Evolutionary conservation across 768 basidiomycete genomes (phyloP), one percentile per base, ranked within the genome.

Genomic region (Fibroporia radiculosa): DNA sequence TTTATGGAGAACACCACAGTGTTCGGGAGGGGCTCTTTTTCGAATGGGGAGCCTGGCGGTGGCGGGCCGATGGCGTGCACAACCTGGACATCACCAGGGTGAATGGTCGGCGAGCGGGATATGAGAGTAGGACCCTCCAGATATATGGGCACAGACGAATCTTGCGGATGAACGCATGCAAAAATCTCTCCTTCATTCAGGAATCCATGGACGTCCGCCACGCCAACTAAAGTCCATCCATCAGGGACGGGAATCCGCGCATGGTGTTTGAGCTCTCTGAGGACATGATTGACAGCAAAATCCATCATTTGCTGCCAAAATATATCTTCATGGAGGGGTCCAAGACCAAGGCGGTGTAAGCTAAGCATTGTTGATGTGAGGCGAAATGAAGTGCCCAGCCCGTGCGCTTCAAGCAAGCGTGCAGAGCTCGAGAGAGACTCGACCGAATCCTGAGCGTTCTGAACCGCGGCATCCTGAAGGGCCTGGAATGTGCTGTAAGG

Each of bases 171-270:
- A 34, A 80, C 62, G 50, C 75, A 82, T 1, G 73, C 79, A 54
- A 82, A 89, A 16, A 87, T 71, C 50, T 84, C 65, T 1, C 69
- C 70, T 44, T 72, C 71, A 26, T 66, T 25, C 4, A 86, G 67
- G 46, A 67, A 74, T 1, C 61, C 57, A 48, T 80, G 77, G 1
- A 78, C 68, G 56, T 89, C 84, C 1, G 82, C 82, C 6, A 86
- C 74, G 0, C 84, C 84, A 3, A 85, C 84, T 1, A 89, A 59
- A 0, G 81, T 86, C 68, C 74, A 82, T 2, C 72, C 77, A 4
- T 66, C 65, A 1, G 74, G 75, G 12, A 88, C 66, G 11, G 82
- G 82, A 29, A 88, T 86, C 3, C 83, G 72, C 0, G 83, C 81
- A 34, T 59, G 59, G 44, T 77, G 73, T 48, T 85, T 86, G 16